Evolutionary conservation across 768 basidiomycete species (phyloP).

Genomic region (Kwoniella dendrophila): DNA sequence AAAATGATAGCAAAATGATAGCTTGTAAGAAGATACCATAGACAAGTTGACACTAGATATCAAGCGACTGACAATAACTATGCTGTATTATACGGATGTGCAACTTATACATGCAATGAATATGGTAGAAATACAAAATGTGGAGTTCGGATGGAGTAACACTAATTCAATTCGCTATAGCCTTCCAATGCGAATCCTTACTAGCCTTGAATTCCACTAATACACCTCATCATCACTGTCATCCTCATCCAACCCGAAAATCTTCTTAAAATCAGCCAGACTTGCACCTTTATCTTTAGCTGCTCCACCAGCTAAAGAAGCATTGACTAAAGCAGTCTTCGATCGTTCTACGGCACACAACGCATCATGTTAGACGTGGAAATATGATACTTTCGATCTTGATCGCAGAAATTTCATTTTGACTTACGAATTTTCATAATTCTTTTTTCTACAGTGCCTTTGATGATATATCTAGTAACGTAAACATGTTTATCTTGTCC

Average conservation of each 20-base stretch:
- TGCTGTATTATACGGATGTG: no score
- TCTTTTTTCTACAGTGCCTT: conserved; percentile 49
- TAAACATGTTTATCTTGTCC: conserved; percentile 55
- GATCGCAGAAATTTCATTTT: not conserved
- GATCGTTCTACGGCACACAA: conserved; percentile 39
- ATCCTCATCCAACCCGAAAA: conserved; percentile 53
- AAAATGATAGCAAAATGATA: no score
- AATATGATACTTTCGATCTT: no score
- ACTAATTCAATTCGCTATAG: no score
- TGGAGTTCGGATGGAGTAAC: no score
- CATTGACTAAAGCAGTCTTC: conserved; percentile 55
- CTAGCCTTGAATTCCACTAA: no score
- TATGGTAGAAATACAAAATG: no score
- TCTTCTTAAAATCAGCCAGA: conserved; percentile 54
- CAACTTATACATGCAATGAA: no score
- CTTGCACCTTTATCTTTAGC: conserved; percentile 41
- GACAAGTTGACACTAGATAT: no score
- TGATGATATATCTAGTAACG: conserved; percentile 55
- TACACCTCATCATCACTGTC: conserved; percentile 50
- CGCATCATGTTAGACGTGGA: not conserved
- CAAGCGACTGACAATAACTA: no score
- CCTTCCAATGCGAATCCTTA: no score
- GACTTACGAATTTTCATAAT: conserved; percentile 54
- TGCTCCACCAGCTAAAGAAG: conserved; percentile 48
- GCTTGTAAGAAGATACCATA: no score